Evolutionary conservation across 345 rosid genomes (phyloP).

Genomic region (Brassica carinata): DNA sequence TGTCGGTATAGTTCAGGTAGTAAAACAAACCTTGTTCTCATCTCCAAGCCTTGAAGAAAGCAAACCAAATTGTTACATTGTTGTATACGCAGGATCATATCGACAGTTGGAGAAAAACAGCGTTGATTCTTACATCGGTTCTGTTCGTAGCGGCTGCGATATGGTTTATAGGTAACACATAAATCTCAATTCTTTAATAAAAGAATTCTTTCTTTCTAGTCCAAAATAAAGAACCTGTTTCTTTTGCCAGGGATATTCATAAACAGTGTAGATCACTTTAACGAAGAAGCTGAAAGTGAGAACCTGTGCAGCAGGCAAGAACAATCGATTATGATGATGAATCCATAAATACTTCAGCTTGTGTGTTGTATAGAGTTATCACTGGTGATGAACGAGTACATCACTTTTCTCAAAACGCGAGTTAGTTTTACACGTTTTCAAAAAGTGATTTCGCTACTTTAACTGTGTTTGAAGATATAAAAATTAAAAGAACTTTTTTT

Average conservation of each 20-base stretch:
- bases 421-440: background rate
- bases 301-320: background rate
- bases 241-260: slow-evolving; percentile 67
- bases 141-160: slow-evolving; percentile 73
- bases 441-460: background rate
- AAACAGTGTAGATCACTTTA: slow-evolving; percentile 57
- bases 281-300: slow-evolving; percentile 46
- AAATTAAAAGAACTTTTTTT: too few relatives aligned
- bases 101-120: slow-evolving; percentile 71
- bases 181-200: background rate
- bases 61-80: slow-evolving; percentile 6
- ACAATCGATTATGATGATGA: slow-evolving; percentile 7
- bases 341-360: slow-evolving; percentile 1
- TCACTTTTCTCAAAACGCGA: background rate
- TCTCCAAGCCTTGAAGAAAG: background rate
- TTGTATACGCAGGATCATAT: slow-evolving; percentile 53
- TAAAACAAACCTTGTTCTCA: slow-evolving; percentile 18
- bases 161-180: slow-evolving; percentile 76
- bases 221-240: slow-evolving; percentile 4
- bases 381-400: background rate
- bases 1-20: slow-evolving; percentile 86
- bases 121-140: slow-evolving; percentile 70
- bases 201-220: background rate
- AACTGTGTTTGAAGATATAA: background rate
- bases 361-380: slow-evolving; percentile 9